These are phyloP conservation scores for Leccinum arenicola DNA, from an alignment of 768 basidiomycete genomes.

Conservation along the genomic window DNA sequence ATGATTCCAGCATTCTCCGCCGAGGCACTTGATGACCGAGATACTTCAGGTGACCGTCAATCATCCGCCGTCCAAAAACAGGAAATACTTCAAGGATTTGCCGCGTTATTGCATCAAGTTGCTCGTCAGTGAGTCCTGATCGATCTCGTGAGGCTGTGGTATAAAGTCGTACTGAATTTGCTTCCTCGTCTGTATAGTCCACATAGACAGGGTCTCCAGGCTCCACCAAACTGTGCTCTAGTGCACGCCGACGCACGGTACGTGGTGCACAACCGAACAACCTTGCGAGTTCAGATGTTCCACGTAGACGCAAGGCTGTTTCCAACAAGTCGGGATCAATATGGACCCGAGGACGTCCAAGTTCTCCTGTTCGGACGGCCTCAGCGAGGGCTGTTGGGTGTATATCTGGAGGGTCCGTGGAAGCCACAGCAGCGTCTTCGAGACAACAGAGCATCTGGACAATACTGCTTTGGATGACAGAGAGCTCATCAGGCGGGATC, in stretches of 20 bases:
- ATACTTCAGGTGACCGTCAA: neutral
- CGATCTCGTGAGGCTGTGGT: neutral
- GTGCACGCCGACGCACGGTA: neutral
- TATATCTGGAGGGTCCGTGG: neutral
- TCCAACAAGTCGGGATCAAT: neutral
- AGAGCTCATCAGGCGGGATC: neutral
- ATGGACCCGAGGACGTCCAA: neutral
- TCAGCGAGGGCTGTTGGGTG: neutral
- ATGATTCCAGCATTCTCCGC: neutral
- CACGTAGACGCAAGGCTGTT: neutral
- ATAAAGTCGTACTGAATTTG: neutral
- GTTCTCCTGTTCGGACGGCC: neutral
- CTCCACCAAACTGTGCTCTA: neutral
- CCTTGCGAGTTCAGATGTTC: neutral
- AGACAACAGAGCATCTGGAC: neutral
- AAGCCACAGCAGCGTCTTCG: neutral
- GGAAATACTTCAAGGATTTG: slow-evolving; percentile 1
- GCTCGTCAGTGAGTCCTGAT: neutral
- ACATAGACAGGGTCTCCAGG: neutral
- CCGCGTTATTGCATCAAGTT: neutral
- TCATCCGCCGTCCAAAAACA: neutral
- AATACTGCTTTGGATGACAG: neutral
- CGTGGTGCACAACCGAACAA: neutral
- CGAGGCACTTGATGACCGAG: neutral
- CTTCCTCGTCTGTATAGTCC: neutral